These are phyloP conservation scores for Fusarium continuum DNA, from an alignment of 2,329 filamentous ascomycete species.

Conservation along the genomic window DNA sequence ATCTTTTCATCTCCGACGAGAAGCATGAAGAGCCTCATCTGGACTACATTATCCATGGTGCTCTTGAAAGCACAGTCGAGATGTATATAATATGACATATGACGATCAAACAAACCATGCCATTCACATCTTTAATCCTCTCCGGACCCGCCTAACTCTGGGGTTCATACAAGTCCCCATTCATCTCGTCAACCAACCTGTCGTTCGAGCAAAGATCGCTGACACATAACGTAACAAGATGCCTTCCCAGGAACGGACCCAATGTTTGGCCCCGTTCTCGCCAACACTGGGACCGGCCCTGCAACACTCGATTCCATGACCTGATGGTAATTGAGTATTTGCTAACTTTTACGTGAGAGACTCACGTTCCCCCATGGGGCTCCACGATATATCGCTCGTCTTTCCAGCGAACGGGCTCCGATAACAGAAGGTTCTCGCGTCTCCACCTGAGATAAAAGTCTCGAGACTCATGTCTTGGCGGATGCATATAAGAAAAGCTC, in stretches of 20 bases:
- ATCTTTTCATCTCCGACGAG: not conserved
- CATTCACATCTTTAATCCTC: not conserved
- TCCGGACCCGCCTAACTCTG: not conserved
- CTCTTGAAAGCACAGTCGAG: too few species aligned
- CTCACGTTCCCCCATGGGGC: constrained; percentile 31
- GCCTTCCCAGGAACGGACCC: constrained; percentile 1
- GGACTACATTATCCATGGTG: not conserved
- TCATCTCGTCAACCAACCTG: not conserved
- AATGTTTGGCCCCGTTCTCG: constrained; percentile 5
- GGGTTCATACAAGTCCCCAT: not conserved
- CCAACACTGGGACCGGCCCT: not conserved
- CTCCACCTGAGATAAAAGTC: constrained; percentile 17
- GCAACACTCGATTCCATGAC: constrained; percentile 25
- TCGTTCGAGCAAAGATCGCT: constrained; percentile 31
- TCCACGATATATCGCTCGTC: constrained; percentile 24
- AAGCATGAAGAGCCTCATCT: constrained; percentile 10
- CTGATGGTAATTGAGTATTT: constrained; percentile 29
- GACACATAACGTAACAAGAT: constrained; percentile 30
- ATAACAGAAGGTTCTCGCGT: constrained; percentile 8
- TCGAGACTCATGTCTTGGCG: constrained; percentile 22
- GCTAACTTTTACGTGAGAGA: constrained; percentile 39
- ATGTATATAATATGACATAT: not conserved
- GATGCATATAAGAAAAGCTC: constrained; percentile 22
- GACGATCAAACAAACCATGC: not conserved
- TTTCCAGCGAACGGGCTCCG: too few species aligned